Evolutionary conservation across 1,139 yeast species (phyloP).

Genomic region (Lodderomyces metapsilosis): DNA sequence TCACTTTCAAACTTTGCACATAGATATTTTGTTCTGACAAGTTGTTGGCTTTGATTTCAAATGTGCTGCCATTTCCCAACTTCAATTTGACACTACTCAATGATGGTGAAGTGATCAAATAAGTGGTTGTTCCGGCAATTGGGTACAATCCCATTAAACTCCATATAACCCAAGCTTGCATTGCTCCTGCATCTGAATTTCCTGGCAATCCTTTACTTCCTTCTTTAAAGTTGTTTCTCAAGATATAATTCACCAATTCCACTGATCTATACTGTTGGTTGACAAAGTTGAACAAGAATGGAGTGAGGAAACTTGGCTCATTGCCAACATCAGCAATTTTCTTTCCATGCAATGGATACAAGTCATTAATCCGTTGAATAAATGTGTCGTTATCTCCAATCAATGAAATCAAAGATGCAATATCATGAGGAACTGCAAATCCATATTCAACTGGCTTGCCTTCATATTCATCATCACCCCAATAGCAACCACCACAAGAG

Average conservation of each 20-base stretch:
- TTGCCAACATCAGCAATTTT: slow-evolving; percentile 33
- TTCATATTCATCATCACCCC: slow-evolving; percentile 59
- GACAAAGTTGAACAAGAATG: slow-evolving; percentile 30
- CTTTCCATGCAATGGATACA: slow-evolving; percentile 30
- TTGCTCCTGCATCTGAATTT: slow-evolving; percentile 41
- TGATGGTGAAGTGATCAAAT: slow-evolving; percentile 33
- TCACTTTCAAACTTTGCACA: slow-evolving; percentile 27
- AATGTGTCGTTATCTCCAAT: slow-evolving; percentile 29
- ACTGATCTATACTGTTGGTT: slow-evolving; percentile 28
- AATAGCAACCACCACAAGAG: slow-evolving; percentile 31
- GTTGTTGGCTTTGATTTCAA: slow-evolving; percentile 26
- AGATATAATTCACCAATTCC: slow-evolving; percentile 30
- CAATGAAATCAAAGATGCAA: slow-evolving; percentile 24
- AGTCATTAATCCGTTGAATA: slow-evolving; percentile 31
- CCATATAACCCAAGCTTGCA: slow-evolving; percentile 40
- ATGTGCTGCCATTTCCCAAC: slow-evolving; percentile 25
- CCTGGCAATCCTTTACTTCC: slow-evolving; percentile 32
- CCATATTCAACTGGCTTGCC: slow-evolving; percentile 65
- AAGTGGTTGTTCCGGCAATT: slow-evolving; percentile 36
- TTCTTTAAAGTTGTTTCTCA: slow-evolving; percentile 23
- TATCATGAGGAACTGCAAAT: slow-evolving; percentile 36
- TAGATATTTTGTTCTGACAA: slow-evolving; percentile 21
- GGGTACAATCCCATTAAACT: slow-evolving; percentile 37
- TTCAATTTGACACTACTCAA: slow-evolving; percentile 22
- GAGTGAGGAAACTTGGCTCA: slow-evolving; percentile 35